Evolutionary conservation across 768 basidiomycete species (phyloP).

Genomic region (Calocybe cyanea): DNA sequence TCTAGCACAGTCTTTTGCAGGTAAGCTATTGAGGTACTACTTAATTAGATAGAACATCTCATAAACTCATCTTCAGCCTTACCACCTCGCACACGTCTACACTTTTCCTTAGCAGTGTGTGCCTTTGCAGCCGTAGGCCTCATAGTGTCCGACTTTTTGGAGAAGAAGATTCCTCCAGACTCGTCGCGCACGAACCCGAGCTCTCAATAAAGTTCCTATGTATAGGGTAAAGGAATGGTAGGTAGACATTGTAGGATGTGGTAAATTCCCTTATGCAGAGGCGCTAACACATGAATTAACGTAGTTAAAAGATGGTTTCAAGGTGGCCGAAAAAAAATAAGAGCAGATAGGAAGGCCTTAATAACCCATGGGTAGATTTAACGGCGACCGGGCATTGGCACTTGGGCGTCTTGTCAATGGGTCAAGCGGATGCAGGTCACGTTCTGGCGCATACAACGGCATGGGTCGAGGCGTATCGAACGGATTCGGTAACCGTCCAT

Average conservation of each 20-base stretch:
- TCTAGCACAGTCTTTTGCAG: conserved; percentile 36
- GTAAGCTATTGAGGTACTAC: too few relatives aligned
- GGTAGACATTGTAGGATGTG: background rate
- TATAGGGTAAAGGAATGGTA: conserved; percentile 11
- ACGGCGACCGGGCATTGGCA: background rate
- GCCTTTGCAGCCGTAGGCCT: conserved; percentile 44
- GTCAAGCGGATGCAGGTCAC: conserved; percentile 33
- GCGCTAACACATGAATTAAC: background rate
- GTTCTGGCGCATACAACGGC: conserved; percentile 20
- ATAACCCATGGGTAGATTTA: background rate
- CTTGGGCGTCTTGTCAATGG: conserved; percentile 31
- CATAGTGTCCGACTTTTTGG: conserved; percentile 47
- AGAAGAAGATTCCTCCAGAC: conserved; percentile 32
- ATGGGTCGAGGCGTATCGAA: conserved; percentile 4
- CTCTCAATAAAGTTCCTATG: background rate
- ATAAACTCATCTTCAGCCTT: conserved; percentile 35
- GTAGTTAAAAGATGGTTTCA: background rate
- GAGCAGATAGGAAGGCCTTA: background rate
- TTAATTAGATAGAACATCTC: too few relatives aligned
- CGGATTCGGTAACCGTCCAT: conserved; percentile 3
- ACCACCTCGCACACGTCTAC: conserved; percentile 49
- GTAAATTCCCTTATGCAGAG: background rate
- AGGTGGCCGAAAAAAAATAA: background rate
- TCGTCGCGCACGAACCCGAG: conserved; percentile 13
- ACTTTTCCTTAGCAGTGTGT: conserved; percentile 46